Base-by-base conservation (phyloP, 495 filamentous ascomycete species). In the Aspergillus carlsbadensis region DNA sequence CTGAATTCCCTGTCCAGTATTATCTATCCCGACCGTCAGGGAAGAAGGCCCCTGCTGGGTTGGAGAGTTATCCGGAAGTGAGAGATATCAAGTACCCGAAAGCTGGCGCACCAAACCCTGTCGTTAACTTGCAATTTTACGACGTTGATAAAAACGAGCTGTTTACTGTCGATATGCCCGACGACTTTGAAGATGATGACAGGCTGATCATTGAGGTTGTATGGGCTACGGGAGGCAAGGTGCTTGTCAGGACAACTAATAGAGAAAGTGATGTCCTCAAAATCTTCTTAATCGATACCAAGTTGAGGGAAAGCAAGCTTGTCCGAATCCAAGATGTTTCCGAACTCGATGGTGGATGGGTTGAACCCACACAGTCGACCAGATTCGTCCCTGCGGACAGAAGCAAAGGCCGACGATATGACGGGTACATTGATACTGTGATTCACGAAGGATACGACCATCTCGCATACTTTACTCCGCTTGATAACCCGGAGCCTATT, bases 21-120 rank as follows among this genome's bases (percentile, higher is more conserved):
- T 98, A 92, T 68, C 69, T 97, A 42, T 92, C 88, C 2, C 76
- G 92, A 43, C 94, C 95, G 6, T 95, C 91, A 59, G 92, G 92
- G 17, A 81, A 82, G 46, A 45, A 80, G 39, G 89, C 92, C 6
- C 67, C 74, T 10, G 78, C 82, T 0, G 94, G 91, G 15, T 80
- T 93, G 58, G 91, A 97, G 68, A 85, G 82, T 48, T 98, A 98
- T 65, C 94, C 94, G 0, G 94, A 98, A 67, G 84, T 92, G 17
- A 78, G 89, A 45, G 76, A 90, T 57, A 95, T 98, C 80, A 98
- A 98, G 70, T 98, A 98, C 67, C 94, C 94, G 24, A 98, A 98
- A 72, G 87, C 94, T 51, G 94, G 95, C 8, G 87, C 92, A 10
- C 91, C 93, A 33, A 98, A 98, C 69, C 94, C 94, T 7, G 79